Evolutionary conservation across 805 yeast genomes (phyloP), one percentile per base, ranked within the genome.

Genomic region (Saccharomycopsis malanga): DNA sequence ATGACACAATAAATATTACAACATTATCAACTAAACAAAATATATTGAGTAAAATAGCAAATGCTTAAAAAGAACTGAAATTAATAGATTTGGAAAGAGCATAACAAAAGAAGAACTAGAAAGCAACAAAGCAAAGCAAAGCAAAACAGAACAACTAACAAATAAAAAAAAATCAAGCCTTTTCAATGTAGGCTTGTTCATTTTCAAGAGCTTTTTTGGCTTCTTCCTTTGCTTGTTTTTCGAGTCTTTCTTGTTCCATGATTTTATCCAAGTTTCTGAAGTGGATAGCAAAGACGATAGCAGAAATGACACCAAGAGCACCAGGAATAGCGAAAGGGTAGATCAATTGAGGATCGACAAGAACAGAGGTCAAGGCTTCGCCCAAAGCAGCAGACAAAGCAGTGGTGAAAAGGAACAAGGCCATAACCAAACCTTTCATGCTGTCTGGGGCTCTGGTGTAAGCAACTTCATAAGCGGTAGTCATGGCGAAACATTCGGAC

Each of bases 351-450:
- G 74, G 73, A 53, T 70, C 73, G 20, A 50, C 56, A 58, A 69
- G 59, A 3, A 70, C 67, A 20, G 72, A 66, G 14, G 71, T 67
- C 21, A 70, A 54, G 18, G 71, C 72, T 52, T 66, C 61, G 15
- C 54, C 56, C 17, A 56, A 34, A 36, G 52, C 52, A 25, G 52
- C 50, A 27, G 45, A 39, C 18, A 49, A 18, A n/a, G 94, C 93
- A 55, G 72, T 79, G 36, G 84, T 82, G 48, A 84, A 66, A 58
- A 85, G 70, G 69, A 80, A 83, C 44, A 79, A 53, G 5, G 79
- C 73, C 65, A 72, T 63, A 14, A 74, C 77, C 49, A 74, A 63
- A 35, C 77, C 73, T 56, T 71, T 70, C 74, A 74, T 69, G 35
- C 67, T 62, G 5, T 65, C 69, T 27, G 80, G 77, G 4, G 79